phyloP scores from a whole-genome alignment of 2,329 filamentous ascomycete genomes.

The Penicillium capsulatum region DNA sequence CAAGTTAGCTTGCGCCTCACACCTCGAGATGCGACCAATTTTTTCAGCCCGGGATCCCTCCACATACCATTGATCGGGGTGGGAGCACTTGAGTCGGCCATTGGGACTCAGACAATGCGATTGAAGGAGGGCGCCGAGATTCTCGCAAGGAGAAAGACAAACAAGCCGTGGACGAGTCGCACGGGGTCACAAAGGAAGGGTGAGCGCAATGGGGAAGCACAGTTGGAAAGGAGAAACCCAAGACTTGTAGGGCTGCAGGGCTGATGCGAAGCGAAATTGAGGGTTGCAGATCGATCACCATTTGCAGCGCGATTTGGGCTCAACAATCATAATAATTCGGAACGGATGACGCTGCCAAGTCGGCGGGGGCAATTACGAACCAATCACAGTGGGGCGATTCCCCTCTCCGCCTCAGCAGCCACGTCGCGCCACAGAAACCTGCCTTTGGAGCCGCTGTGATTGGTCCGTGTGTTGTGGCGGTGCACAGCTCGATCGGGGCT shows the following conservation, averaged over 20 bases:
- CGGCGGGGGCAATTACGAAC: not conserved
- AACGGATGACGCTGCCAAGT: constrained; percentile 22
- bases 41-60: no score
- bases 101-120: constrained; percentile 8
- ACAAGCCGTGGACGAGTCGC: not conserved
- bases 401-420: constrained; percentile 4
- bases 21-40: no score
- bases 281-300: constrained; percentile 9
- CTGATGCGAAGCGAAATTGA: constrained; percentile 24
- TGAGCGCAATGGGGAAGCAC: not conserved
- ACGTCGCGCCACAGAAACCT: constrained; percentile 18
- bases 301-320: no score
- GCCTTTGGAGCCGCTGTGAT: constrained; percentile 2
- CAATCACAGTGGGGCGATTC: constrained; percentile 3
- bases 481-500: constrained; percentile 1
- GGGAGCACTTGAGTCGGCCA: constrained; percentile 16
- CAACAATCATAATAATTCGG: no score
- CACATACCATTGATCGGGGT: constrained; percentile 20
- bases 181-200: constrained; percentile 2
- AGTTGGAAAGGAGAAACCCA: not conserved
- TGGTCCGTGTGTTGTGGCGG: constrained; percentile 11
- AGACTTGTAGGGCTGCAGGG: constrained; percentile 23
- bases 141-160: constrained; percentile 2
- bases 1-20: not conserved
- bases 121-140: constrained; percentile 1